Conservation (phyloP, 1,284 basidiomycete genomes). For the Tilletia indica region DNA sequence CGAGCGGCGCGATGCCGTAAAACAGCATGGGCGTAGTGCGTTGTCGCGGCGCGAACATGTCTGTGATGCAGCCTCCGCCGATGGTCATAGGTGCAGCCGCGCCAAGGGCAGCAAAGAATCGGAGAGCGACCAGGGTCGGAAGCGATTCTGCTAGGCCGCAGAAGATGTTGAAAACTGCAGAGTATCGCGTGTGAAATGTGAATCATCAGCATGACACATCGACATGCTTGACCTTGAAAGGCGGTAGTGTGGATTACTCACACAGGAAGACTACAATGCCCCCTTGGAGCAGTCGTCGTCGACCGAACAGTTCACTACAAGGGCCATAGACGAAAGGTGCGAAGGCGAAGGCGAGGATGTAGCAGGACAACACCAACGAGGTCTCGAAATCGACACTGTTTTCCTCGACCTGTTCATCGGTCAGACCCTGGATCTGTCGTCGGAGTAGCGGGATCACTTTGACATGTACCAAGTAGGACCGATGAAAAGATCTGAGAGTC, state of each 20-base stretch:
- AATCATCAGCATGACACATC: no score
- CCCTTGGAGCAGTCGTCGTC: no score
- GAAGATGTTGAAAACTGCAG: background rate
- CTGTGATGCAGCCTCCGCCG: slow-evolving; percentile 67
- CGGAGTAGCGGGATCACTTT: background rate
- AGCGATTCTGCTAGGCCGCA: background rate
- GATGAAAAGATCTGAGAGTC: no score
- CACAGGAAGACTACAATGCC: no score
- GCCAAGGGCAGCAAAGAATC: slow-evolving; percentile 50
- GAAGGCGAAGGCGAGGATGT: slow-evolving; percentile 2
- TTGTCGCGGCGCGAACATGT: slow-evolving; percentile 67
- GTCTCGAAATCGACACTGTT: background rate
- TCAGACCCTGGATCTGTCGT: background rate
- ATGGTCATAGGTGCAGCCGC: slow-evolving; percentile 48
- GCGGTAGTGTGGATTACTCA: no score
- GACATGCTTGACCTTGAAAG: no score
- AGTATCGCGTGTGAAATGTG: no score
- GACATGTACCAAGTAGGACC: background rate
- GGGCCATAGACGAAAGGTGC: background rate
- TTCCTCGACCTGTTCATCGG: background rate
- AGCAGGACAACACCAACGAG: background rate
- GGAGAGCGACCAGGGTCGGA: slow-evolving; percentile 22
- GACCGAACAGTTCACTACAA: background rate
- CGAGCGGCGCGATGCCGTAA: slow-evolving; percentile 63
- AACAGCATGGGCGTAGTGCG: slow-evolving; percentile 33